Evolutionary conservation across 257 asterid species (phyloP), one percentile per base, ranked within the genome.

Genomic region (Schizonepeta tenuifolia): DNA sequence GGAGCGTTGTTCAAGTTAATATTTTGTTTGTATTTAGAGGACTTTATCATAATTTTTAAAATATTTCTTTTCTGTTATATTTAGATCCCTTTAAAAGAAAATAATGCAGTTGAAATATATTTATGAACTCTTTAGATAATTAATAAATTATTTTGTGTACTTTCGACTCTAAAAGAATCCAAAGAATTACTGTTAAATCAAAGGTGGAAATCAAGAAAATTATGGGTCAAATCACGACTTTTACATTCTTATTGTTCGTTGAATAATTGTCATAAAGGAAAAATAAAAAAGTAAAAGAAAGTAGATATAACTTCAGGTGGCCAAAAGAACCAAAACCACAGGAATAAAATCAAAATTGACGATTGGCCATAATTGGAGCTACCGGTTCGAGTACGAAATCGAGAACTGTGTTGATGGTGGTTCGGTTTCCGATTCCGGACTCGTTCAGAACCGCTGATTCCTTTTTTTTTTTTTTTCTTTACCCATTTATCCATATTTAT

Each of bases 221-320:
- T 72, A n/a, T 63, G 71, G 24, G 77, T 72, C 77, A 36, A 62
- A 72, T 62, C 77, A 72, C 22, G 71, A 36, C 71, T 62, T 61
- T 53, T 22, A 72, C 65, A 72, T 72, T 72, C 71, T 51, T 62
- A 7, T 63, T 51, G 71, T 38, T 72, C 57, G 18, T 72, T 72
- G 77, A 49, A 63, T 62, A 72, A 31, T 65, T 51, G 56, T 63
- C 36, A 51, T n/a, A 62, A 21, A 15, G 31, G 21, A 12, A 8
- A 44, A 46, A 50, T 0, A 4, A 10, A 7, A n/a, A 33, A 47
- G 12, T 7, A 21, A 8, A 36, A 21, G 22, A 51, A 49, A 21
- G 53, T 3, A 14, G 10, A 31, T 46, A 36, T 3, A 0, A 4
- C 6, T 35, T n/a, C n/a, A n/a, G n/a, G n/a, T n/a, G n/a, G n/a